Conservation (phyloP, 768 basidiomycete species). For the Megacollybia marginata region DNA sequence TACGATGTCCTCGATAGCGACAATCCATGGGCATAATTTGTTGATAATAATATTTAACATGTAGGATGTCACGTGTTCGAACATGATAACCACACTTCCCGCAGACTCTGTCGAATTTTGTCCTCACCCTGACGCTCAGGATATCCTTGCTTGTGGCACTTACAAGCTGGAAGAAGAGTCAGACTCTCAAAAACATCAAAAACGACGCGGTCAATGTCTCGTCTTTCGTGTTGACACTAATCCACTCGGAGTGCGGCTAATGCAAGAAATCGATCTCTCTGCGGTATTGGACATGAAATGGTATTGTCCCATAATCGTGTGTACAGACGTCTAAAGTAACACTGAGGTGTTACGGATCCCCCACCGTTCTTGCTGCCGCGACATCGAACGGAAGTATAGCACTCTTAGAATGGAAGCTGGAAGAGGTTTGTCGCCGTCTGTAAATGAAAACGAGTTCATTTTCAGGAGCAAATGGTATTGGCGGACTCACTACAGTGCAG, state of each 20-base stretch:
- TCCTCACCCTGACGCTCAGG: slow-evolving; percentile 49
- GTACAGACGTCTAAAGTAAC: not conserved
- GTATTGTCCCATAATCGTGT: slow-evolving; percentile 29
- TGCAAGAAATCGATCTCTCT: slow-evolving; percentile 66
- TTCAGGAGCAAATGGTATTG: slow-evolving; percentile 31
- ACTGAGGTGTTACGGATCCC: slow-evolving; percentile 51
- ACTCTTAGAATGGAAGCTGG: slow-evolving; percentile 47
- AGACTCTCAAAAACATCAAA: not conserved
- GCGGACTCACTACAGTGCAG: slow-evolving; percentile 40
- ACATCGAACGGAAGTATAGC: slow-evolving; percentile 80
- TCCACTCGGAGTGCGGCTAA: not conserved
- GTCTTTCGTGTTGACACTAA: slow-evolving; percentile 32
- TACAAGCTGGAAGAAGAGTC: slow-evolving; percentile 62
- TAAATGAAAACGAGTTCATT: not conserved
- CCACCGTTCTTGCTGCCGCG: slow-evolving; percentile 57
- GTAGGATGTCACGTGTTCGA: not conserved
- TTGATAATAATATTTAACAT: no score
- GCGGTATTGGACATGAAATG: slow-evolving; percentile 96
- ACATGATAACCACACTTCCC: slow-evolving; percentile 56
- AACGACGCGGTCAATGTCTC: slow-evolving; percentile 65
- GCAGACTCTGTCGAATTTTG: slow-evolving; percentile 93
- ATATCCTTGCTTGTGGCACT: slow-evolving; percentile 84
- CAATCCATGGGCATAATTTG: slow-evolving; percentile 51
- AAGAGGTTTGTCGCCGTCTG: slow-evolving; percentile 24
- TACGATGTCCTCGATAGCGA: slow-evolving; percentile 34